phyloP scores from a whole-genome alignment of 495 filamentous ascomycete genomes.

The Barbatosphaeria neglecta region DNA sequence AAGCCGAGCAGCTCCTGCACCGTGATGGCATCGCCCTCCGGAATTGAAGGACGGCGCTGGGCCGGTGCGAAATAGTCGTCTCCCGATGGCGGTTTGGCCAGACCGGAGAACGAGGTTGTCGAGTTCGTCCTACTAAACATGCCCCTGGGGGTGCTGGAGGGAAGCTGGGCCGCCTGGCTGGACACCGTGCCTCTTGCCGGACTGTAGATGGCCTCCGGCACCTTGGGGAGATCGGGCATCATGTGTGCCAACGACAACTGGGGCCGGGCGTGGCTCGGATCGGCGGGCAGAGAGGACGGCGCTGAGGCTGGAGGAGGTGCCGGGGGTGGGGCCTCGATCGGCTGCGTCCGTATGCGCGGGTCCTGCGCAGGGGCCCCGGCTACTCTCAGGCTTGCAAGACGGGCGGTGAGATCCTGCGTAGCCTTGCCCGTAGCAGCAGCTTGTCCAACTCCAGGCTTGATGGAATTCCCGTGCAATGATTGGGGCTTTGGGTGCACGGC shows the following conservation, averaged over 20 bases:
- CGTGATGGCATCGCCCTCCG: conserved; percentile 50
- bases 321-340: conserved; percentile 8
- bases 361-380: conserved; percentile 15
- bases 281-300: too few species aligned
- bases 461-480: conserved; percentile 43
- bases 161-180: conserved; percentile 37
- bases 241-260: conserved; percentile 44
- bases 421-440: conserved; percentile 2
- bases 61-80: conserved; percentile 21
- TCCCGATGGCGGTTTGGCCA: conserved; percentile 2
- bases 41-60: conserved; percentile 28
- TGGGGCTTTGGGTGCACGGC: conserved; percentile 51
- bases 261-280: conserved; percentile 44
- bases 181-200: conserved; percentile 49
- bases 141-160: conserved; percentile 34
- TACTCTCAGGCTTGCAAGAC: conserved; percentile 48
- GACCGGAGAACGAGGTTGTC: conserved; percentile 18
- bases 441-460: conserved; percentile 12
- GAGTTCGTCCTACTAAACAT: conserved; percentile 39
- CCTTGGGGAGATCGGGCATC: conserved; percentile 50
- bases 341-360: conserved; percentile 26
- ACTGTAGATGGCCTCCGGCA: conserved; percentile 79
- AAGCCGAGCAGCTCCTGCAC: conserved; percentile 54
- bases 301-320: conserved; percentile 11
- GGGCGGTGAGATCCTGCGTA: conserved; percentile 35